A percentile compares a stretch with the other conserved stretches of the same genome.
Conservation (phyloP, 1,284 basidiomycete species). For the Cystobasidium slooffiae region DNA sequence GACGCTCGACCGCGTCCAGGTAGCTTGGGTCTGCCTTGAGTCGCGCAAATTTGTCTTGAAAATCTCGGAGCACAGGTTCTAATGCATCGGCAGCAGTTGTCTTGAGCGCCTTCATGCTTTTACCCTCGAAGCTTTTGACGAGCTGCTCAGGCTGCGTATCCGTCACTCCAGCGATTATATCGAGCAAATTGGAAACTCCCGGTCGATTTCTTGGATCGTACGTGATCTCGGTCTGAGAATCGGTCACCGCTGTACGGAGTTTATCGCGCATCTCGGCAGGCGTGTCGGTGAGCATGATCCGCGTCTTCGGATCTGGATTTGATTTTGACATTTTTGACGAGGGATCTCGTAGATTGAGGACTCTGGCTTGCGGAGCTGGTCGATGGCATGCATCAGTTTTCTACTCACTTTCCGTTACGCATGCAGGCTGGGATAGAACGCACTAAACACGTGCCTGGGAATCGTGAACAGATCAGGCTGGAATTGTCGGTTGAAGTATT, state of each 20-base stretch:
- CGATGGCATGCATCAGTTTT: neutral
- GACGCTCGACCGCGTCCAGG: slow-evolving; percentile 66
- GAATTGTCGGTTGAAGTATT: slow-evolving; percentile 73
- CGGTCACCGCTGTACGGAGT: slow-evolving; percentile 81
- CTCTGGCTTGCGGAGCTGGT: slow-evolving; percentile 69
- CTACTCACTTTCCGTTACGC: neutral
- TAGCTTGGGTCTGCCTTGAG: slow-evolving; percentile 68
- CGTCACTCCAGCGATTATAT: slow-evolving; percentile 67
- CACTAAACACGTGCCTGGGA: slow-evolving; percentile 76
- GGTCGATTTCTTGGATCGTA: slow-evolving; percentile 78
- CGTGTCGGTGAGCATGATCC: slow-evolving; percentile 83
- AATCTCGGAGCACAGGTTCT: slow-evolving; percentile 69
- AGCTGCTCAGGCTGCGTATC: slow-evolving; percentile 62
- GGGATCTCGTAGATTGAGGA: slow-evolving; percentile 82
- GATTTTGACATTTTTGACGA: slow-evolving; percentile 95
- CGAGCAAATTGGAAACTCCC: slow-evolving; percentile 80
- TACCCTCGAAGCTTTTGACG: slow-evolving; percentile 63
- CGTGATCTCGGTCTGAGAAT: slow-evolving; percentile 71
- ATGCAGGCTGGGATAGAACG: slow-evolving; percentile 53
- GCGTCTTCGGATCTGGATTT: slow-evolving; percentile 73
- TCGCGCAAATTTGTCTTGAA: slow-evolving; percentile 71
- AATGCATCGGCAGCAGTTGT: slow-evolving; percentile 72
- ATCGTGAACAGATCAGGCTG: slow-evolving; percentile 68
- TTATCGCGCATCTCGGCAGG: slow-evolving; percentile 69
- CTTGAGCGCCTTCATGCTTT: slow-evolving; percentile 74